phyloP scores from a whole-genome alignment of 2,329 filamentous ascomycete genomes.

The Xylaria arbuscula region DNA sequence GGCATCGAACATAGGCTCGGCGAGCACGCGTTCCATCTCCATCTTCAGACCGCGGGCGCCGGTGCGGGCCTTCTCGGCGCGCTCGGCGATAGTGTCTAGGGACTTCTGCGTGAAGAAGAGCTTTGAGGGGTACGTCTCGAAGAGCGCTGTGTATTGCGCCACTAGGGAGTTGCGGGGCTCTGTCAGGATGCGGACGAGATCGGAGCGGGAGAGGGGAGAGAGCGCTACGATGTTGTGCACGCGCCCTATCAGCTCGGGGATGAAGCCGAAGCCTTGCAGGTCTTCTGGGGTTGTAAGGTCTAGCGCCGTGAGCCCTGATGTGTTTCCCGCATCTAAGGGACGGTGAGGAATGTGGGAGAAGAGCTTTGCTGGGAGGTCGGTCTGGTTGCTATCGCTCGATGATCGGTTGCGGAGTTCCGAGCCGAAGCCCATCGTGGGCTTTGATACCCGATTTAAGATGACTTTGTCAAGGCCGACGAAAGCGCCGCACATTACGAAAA shows the following conservation, averaged over 20 bases:
- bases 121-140: slow-evolving; percentile 81
- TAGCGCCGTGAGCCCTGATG: slow-evolving; percentile 65
- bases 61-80: slow-evolving; percentile 71
- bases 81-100: slow-evolving; percentile 81
- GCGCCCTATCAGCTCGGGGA: slow-evolving; percentile 94
- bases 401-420: slow-evolving; percentile 76
- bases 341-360: slow-evolving; percentile 69
- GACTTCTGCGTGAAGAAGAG: slow-evolving; percentile 86
- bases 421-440: slow-evolving; percentile 89
- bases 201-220: slow-evolving; percentile 73
- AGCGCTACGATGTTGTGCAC: slow-evolving; percentile 91
- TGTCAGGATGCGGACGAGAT: slow-evolving; percentile 87
- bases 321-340: slow-evolving; percentile 48
- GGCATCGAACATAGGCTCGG: slow-evolving; percentile 84
- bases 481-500: slow-evolving; percentile 96
- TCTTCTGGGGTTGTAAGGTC: slow-evolving; percentile 81
- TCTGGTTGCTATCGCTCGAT: slow-evolving; percentile 58
- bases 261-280: slow-evolving; percentile 87
- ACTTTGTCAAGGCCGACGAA: slow-evolving; percentile 93
- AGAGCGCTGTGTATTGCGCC: slow-evolving; percentile 88
- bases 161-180: slow-evolving; percentile 91
- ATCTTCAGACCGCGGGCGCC: slow-evolving; percentile 83
- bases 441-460: slow-evolving; percentile 86
- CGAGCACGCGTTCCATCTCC: slow-evolving; percentile 81
- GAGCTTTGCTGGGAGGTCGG: slow-evolving; percentile 73